Percentiles rank a stretch among this genome's conserved stretches.
phyloP scores from a whole-genome alignment of 2,329 filamentous ascomycete species.

The Macroventuria anomochaeta region DNA sequence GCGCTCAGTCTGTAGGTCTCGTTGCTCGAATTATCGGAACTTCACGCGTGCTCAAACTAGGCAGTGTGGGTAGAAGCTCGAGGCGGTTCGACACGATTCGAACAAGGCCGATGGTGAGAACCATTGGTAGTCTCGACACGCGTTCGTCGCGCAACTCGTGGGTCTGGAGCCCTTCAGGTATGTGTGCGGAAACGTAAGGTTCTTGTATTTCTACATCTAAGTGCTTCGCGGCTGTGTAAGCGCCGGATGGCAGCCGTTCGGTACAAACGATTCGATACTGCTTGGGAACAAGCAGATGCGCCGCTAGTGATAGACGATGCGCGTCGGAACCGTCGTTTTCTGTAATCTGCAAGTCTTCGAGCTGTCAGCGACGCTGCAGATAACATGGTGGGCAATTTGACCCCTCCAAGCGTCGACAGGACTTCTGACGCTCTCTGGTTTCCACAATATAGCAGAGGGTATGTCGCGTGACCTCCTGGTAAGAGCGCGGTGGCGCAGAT shows the following conservation, averaged over 20 bases:
- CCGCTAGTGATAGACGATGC: background rate
- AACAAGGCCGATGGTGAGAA: constrained; percentile 15
- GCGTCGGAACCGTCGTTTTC: constrained; percentile 12
- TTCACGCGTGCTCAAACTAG: constrained; percentile 18
- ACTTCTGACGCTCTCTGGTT: background rate
- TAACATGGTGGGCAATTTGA: background rate
- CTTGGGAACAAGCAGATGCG: constrained; percentile 16
- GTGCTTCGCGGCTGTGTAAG: constrained; percentile 31
- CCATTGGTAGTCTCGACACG: constrained; percentile 20
- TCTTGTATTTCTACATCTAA: constrained; percentile 41
- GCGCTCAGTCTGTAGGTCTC: background rate
- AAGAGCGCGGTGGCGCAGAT: background rate
- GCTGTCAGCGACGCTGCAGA: constrained; percentile 30
- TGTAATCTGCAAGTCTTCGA: constrained; percentile 16
- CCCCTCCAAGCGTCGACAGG: background rate
- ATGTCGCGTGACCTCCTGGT: no score
- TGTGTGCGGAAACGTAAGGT: constrained; percentile 23
- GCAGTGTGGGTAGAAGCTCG: constrained; percentile 17
- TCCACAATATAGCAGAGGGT: background rate
- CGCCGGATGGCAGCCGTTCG: constrained; percentile 29
- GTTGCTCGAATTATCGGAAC: background rate
- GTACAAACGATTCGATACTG: constrained; percentile 21
- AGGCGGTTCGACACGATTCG: constrained; percentile 16
- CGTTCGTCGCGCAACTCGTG: constrained; percentile 22
- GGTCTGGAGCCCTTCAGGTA: constrained; percentile 3